Evolutionary conservation across 208 protist species (phyloP), one percentile per base, ranked within the genome.

Genomic region (Wallacemonas sp.): DNA sequence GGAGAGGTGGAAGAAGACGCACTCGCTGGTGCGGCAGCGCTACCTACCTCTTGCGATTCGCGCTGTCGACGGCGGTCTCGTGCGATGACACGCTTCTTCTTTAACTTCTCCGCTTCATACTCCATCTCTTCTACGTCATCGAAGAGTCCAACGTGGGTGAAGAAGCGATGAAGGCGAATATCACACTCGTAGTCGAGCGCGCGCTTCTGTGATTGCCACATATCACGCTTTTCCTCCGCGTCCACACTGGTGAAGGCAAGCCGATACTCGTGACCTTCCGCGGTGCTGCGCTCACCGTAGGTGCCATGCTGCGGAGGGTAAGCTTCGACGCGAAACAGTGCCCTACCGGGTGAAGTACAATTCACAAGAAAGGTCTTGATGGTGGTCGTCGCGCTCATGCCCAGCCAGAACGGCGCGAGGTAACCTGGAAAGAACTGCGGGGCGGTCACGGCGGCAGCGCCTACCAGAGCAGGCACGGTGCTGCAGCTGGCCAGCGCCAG

Each of bases 121-220:
- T 91, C 80, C 22, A 90, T 66, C 65, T 96, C 90, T 39, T 91
- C 85, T 0, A 90, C 63, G 6, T 79, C 75, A 42, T 82, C 74
- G 55, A 84, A 90, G 19, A 93, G 34, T 3, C 90, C 84, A 1
- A 88, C 63, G 24, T 62, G 51, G 14, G 55, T 62, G 2, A 93
- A 47, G 39, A 88, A 79, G n/a, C 70, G 60, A 42, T 92, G 79
- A 14, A 96, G 67, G 21, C 86, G 86, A 17, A 93, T 70, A 61
- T 92, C 88, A 54, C 86, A 96, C 70, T 96, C 90, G 62, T 92
- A 96, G 42, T 96, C 90, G 0, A 96, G 63, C 9, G 82, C 80
- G 24, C 78, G 78, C 66, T 93, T 93, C 65, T 92, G 85, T 24
- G 66, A 81, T 30, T 79, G 65, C 90, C 90, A 96, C 63, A 86